Evolutionary conservation across 1,139 yeast species (phyloP), one percentile per base, ranked within the genome.

Genomic region (Yamadazyma siamensis): DNA sequence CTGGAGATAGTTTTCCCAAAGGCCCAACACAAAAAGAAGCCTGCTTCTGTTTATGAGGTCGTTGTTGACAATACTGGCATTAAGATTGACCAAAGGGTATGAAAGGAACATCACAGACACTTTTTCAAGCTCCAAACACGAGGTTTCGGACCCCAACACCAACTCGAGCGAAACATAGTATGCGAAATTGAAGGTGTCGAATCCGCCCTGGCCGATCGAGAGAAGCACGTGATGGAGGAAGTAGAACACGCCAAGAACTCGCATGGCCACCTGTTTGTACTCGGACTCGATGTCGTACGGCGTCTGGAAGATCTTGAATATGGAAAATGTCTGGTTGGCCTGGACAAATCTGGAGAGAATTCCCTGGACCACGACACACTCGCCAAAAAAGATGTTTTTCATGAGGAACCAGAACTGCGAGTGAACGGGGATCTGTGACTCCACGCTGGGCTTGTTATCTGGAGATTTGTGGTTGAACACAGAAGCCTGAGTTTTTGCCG

Each of bases 141-240:
- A 57, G 4, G 35, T 11, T 9, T 47, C 39, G 38, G 48, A 61
- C 50, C 39, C 64, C 33, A 44, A 72, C 26, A 32, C 67, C 45
- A 60, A 32, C 33, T 79, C 85, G 5, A 75, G 38, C 12, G 76
- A 53, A 4, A 77, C 55, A 28, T 71, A 63, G 42, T 75, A 74
- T n/a, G 80, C 77, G 50, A 78, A 81, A 44, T 79, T 80, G 50
- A 77, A 82, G 13, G 76, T 67, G 31, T 80, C 83, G 49, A 83
- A 82, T 1, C 87, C 87, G 1, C 85, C 82, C 23, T 74, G 71
- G 0, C 94, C 91, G 12, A 82, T 68, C 13, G 75, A 63, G 23
- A 74, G 65, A 10, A 80, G 52, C 5, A 81, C 63, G 43, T 74
- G 80, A 38, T 79, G 71, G 30, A 77, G 36, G 37, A 75, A 61